A percentile compares a stretch with the other conserved stretches of the same genome.
phyloP scores from a whole-genome alignment of 495 filamentous ascomycete species.

The Annulohypoxylon maeteangense region DNA sequence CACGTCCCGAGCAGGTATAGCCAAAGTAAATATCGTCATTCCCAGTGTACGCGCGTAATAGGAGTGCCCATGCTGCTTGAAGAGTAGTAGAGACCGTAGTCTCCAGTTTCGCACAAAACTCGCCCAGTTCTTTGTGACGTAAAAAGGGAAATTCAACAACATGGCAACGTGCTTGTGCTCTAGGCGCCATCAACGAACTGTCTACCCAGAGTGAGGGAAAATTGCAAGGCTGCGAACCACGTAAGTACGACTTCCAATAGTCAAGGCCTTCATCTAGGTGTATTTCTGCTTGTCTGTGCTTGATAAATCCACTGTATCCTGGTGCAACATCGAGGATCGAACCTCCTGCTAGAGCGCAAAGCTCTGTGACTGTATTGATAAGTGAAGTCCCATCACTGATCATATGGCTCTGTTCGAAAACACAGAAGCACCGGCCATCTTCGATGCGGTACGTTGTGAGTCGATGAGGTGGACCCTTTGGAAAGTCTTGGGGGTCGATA shows the following conservation, averaged over 20 bases:
- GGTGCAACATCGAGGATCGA: not conserved
- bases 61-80: not conserved
- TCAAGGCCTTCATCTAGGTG: not conserved
- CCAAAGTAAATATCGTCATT: not conserved
- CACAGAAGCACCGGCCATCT: not conserved
- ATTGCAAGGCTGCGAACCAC: not conserved
- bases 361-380: not conserved
- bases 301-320: not conserved
- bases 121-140: not conserved
- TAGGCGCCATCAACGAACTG: not conserved
- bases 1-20: not conserved
- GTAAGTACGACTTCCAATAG: not conserved
- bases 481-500: not conserved
- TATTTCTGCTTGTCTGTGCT: not conserved
- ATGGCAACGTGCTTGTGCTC: not conserved
- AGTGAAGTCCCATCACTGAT: not conserved
- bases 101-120: not conserved
- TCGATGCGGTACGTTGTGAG: not conserved
- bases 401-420: not conserved
- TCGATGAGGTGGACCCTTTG: not conserved
- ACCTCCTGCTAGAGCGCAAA: not conserved
- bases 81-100: not conserved
- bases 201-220: not conserved
- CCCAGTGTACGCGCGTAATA: not conserved
- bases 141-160: not conserved